phyloP scores from a whole-genome alignment of 306 rosid species.

The Rubus idaeus region DNA sequence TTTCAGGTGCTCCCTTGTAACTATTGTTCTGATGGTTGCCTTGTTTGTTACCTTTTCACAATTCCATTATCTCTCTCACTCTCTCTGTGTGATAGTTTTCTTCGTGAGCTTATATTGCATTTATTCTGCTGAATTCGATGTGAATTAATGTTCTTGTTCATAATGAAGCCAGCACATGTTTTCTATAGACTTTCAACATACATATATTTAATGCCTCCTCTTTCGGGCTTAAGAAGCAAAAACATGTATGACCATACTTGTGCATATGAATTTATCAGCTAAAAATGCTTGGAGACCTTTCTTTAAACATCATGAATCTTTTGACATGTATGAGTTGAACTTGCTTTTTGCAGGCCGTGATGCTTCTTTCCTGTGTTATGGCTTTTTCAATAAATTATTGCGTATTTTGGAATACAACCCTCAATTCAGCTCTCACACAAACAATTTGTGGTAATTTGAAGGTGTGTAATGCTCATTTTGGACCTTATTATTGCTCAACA shows the following conservation, averaged over 20 bases:
- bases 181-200: background rate
- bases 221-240: background rate
- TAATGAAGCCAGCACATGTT: background rate
- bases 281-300: background rate
- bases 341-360: constrained; percentile 59
- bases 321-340: constrained; percentile 19
- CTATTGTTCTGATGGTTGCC: background rate
- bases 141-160: background rate
- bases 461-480: constrained; percentile 25
- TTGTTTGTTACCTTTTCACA: constrained; percentile 1
- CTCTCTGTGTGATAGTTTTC: background rate
- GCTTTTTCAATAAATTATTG: constrained; percentile 74
- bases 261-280: background rate
- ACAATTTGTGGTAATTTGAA: constrained; percentile 76
- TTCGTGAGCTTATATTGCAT: background rate
- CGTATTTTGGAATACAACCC: constrained; percentile 67
- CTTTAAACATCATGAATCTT: background rate
- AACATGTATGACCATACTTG: background rate
- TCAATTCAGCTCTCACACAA: constrained; percentile 86
- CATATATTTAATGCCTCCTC: background rate
- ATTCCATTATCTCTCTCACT: background rate
- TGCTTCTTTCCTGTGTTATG: constrained; percentile 70
- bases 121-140: background rate
- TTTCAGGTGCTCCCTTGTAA: constrained; percentile 58
- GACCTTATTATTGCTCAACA: background rate